These are phyloP conservation scores for Tulasnella sp. DNA, from an alignment of 768 basidiomycete species.

Conservation along the genomic window DNA sequence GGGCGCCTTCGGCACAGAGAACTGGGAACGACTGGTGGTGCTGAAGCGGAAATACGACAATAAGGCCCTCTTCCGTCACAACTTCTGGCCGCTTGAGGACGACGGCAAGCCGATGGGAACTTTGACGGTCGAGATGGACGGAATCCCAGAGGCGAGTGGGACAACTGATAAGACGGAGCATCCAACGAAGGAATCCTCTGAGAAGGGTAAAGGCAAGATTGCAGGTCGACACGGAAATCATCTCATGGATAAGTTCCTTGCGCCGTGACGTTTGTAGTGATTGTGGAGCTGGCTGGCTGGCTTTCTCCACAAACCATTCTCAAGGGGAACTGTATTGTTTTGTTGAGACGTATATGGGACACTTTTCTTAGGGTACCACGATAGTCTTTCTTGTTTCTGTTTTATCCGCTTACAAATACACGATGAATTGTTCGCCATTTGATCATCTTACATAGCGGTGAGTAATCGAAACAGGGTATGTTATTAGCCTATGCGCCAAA, in stretches of 20 bases:
- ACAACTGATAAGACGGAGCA: not conserved
- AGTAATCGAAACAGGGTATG: no score
- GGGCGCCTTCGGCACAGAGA: slow-evolving; percentile 28
- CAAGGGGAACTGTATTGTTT: no score
- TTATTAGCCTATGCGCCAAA: no score
- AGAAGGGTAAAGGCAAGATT: slow-evolving; percentile 8
- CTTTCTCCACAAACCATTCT: no score
- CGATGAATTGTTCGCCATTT: no score
- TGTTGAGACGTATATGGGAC: no score
- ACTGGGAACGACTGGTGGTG: slow-evolving; percentile 57
- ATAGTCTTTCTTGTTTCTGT: no score
- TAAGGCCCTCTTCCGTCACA: slow-evolving; percentile 57
- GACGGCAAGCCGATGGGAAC: slow-evolving; percentile 38
- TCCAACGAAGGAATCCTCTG: not conserved
- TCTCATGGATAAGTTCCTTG: slow-evolving; percentile 10
- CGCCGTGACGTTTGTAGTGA: not conserved
- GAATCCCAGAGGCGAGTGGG: not conserved
- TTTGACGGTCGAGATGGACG: not conserved
- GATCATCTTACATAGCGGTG: no score
- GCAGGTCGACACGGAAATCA: not conserved
- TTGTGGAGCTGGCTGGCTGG: no score
- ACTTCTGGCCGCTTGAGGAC: slow-evolving; percentile 67
- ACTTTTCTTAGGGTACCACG: no score
- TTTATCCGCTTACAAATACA: no score
- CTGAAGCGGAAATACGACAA: slow-evolving; percentile 75